Base-by-base conservation (phyloP, 192 early-diverging fungal species). In the Chytriomyces hyalinus region DNA sequence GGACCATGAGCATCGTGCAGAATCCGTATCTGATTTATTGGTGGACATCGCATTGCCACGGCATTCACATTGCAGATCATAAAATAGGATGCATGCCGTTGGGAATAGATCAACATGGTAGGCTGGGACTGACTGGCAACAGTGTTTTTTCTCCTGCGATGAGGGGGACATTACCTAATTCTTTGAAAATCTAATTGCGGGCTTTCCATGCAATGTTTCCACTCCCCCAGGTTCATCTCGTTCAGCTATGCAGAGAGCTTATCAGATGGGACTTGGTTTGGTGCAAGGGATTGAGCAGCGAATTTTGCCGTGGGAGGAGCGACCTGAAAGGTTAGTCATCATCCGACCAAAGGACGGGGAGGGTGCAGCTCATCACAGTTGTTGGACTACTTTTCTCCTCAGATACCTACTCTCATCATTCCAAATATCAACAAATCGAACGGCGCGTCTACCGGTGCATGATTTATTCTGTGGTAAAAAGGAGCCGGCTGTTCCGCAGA, bases 331-430 rank as follows among this genome's bases (percentile, higher is more conserved):
- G 24, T 13, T 9, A 68, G 67, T 15, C 8, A 36, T 46, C 43
- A 45, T 10, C 46, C 2, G n/a, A 0, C 26, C 0, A 13, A 22
- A 15, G 3, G 3, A 0, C 36, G 1, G 3, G 36, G 36, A 1
- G 36, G 2, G 36, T 36, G 36, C 4, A 36, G 36, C 36, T 2
- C 36, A 36, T 36, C 36, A 36, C 36, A 36, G 36, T 47, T 13
- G 43, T 9, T 15, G 47, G 44, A 49, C 8, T 49, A 15, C 17
- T 15, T 15, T 22, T 48, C 11, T 49, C 5, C 4, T 47, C 67
- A 68, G 67, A 49, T 68, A 68, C 67, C 17, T 68, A 9, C 46
- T 68, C 13, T 1, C 24, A 20, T 68, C 67, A 20, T 68, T 68
- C 49, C 36, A 28, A 10, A 47, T 68, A 24, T 46, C 11, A 24